Base-by-base conservation (phyloP, 805 yeast genomes). In the Candida bentonensis region DNA sequence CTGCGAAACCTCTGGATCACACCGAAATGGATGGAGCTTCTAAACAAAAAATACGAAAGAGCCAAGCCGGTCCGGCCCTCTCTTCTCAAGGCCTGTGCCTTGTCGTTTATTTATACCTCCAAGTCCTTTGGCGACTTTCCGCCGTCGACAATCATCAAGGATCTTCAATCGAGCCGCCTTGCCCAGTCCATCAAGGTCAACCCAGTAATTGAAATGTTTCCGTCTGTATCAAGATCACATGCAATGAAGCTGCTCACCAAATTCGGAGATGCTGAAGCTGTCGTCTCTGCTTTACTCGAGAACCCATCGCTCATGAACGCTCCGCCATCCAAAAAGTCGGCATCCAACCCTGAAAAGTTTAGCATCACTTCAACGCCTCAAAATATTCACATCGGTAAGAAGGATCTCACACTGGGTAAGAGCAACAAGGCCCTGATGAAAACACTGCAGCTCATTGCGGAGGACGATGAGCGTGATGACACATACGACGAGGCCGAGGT, bases 381-480 rank as follows among this genome's bases (percentile, higher is more conserved):
- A n/a, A 30, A 30, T 30, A 17, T n/a, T 9, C 11, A 17, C 7
- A 9, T 30, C 20, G 36, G 36, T 5, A 30, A 30, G 36, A 30
- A 15, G 20, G 20, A 9, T 11, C 7, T 30, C 7, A 30, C 17
- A 5, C 20, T 30, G 5, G 36, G 36, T 15, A n/a, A 30, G 7
- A 30, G 20, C 7, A 30, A 15, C 36, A 30, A 30, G 20, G 7
- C 36, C 7, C 36, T 30, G 7, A 11, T 9, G n/a, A 30, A 30
- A 17, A 30, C 36, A 13, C 17, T 30, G 13, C 17, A 30, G 36
- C 23, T 34, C 26, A 41, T 42, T 21, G 41, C 17, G n/a, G 89
- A 84, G 53, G 95, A 85, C 50, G 94, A 84, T 58, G 95, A 85
- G 53, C 78, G 81, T 2, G 95, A 85, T 56, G 94, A 83, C 30